Conservation (phyloP, 1,139 yeast genomes). For the Pneumocystis oryctolagi region DNA sequence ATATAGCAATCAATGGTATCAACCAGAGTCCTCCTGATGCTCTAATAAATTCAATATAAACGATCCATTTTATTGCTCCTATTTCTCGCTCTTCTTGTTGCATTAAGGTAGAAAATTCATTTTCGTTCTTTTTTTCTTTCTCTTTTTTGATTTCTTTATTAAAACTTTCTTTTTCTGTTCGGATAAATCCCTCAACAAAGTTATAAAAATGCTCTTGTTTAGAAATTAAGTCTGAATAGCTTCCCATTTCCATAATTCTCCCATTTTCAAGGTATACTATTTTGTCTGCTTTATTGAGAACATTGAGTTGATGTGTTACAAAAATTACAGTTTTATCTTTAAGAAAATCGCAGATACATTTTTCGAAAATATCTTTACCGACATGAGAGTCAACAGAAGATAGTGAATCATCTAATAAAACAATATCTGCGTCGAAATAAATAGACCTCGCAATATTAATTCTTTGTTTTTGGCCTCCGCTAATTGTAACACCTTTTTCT, state of each 20-base stretch:
- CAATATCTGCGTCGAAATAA: conserved; percentile 84
- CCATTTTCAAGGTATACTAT: conserved; percentile 66
- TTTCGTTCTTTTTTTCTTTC: background rate
- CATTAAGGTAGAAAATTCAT: conserved; percentile 22
- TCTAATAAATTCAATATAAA: conserved; percentile 66
- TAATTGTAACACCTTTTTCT: conserved; percentile 87
- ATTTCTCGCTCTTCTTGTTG: conserved; percentile 82
- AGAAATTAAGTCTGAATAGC: conserved; percentile 44
- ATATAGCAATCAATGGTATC: conserved; percentile 31
- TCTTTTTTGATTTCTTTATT: conserved; percentile 15
- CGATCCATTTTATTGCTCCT: conserved; percentile 59
- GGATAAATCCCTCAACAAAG: conserved; percentile 49
- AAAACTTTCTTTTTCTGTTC: conserved; percentile 27
- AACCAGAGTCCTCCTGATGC: conserved; percentile 58
- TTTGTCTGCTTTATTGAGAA: conserved; percentile 60
- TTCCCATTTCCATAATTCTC: conserved; percentile 61
- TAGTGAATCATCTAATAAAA: conserved; percentile 78
- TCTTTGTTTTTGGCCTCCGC: conserved; percentile 97
- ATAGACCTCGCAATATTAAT: conserved; percentile 88
- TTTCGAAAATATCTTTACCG: conserved; percentile 65
- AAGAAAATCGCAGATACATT: conserved; percentile 55
- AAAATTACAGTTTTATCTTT: conserved; percentile 51
- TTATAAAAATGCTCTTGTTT: conserved; percentile 38
- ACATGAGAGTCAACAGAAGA: conserved; percentile 95
- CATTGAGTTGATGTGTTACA: conserved; percentile 82